Evolutionary conservation across 1,139 yeast species (phyloP).

Genomic region (Yamadazyma siamensis): DNA sequence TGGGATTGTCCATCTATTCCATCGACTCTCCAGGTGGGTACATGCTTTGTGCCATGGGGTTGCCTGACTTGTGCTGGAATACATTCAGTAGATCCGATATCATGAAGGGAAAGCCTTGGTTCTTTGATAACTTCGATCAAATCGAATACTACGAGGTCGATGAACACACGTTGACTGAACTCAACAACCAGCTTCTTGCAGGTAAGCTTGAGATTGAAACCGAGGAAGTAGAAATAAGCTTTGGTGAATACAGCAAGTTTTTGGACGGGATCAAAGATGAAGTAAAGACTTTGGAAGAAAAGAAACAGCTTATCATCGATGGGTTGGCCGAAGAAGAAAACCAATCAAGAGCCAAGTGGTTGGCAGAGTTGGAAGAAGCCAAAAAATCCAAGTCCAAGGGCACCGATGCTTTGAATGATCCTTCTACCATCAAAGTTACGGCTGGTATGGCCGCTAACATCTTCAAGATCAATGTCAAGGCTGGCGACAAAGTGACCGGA

Average conservation of each 20-base stretch:
- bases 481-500: conserved; percentile 25
- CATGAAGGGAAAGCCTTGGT: conserved; percentile 27
- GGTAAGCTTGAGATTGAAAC: conserved; percentile 23
- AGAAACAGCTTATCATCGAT: conserved; percentile 19
- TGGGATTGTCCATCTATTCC: conserved; percentile 32
- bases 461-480: conserved; percentile 16
- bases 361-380: conserved; percentile 19
- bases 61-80: conserved; percentile 35
- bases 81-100: conserved; percentile 24
- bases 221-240: conserved; percentile 25
- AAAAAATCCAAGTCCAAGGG: conserved; percentile 18
- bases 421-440: conserved; percentile 19
- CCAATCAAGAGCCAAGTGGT: conserved; percentile 21
- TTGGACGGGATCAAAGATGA: conserved; percentile 22
- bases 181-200: conserved; percentile 24
- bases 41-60: conserved; percentile 36
- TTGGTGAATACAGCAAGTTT: conserved; percentile 22
- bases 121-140: conserved; percentile 31
- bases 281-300: conserved; percentile 12
- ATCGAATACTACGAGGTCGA: conserved; percentile 31
- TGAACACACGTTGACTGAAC: conserved; percentile 21
- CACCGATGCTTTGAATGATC: conserved; percentile 19
- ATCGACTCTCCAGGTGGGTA: conserved; percentile 40
- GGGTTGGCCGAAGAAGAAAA: conserved; percentile 19
- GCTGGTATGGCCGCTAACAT: conserved; percentile 16